Base-by-base conservation (phyloP, 1,139 yeast species). In the Schwanniomyces etchellsii region DNA sequence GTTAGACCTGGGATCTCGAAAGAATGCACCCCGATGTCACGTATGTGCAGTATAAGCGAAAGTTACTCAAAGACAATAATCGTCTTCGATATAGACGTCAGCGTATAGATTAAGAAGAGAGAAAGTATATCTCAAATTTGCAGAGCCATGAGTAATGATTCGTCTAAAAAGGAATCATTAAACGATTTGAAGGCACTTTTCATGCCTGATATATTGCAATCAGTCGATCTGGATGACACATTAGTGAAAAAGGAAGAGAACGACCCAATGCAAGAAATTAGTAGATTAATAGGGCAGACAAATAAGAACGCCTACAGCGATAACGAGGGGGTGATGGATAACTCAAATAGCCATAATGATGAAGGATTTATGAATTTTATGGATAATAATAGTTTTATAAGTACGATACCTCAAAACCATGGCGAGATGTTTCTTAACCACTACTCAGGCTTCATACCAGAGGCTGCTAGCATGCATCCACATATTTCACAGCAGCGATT, bases 131-230 rank as follows among this genome's bases (percentile, higher is more conserved):
- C n/a, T n/a, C n/a, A n/a, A n/a, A n/a, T n/a, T n/a, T n/a, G n/a
- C n/a, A n/a, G n/a, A n/a, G n/a, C 7, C 21, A 18, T 18, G 21
- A 7, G 9, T 7, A 18, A 18, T 18, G 21, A 18, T 7, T 18
- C 21, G 9, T n/a, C 32, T 9, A 33, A 32, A 20, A 52, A 54
- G 34, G 58, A 52, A 23, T 43, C 53, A 20, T 53, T 58, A 27
- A 70, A 65, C 36, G 73, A 66, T 44, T 50, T 66, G 29, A 62
- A 70, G 26, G 57, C 70, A 18, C 51, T 66, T 30, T 66, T 66
- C 32, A 45, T 66, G 22, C 71, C 71, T 4, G 72, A 66, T 31
- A 57, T 63, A 16, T 50, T 64, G 21, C 64, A 58, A 31, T 60
- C 52, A 7, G 29, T 42, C 7, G 31, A 42, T 14, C 35, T 40